Evolutionary conservation across 2,329 filamentous ascomycete species (phyloP), one percentile per base, ranked within the genome.

Genomic region (Cadophora luteo-olivacea): DNA sequence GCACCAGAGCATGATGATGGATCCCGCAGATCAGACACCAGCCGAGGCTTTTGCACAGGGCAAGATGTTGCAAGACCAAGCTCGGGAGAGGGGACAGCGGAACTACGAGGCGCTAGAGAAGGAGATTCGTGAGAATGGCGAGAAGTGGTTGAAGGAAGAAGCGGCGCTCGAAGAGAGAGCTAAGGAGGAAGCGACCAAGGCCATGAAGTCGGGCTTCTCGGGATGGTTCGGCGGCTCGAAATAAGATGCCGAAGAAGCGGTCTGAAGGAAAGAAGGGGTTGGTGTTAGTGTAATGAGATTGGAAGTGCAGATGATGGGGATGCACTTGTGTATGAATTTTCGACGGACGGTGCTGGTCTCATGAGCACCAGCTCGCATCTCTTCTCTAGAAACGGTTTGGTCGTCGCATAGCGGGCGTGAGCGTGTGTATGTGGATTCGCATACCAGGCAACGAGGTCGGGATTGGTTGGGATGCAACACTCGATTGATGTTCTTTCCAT

Each of bases 21-120:
- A 78, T 64, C 76, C 76, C 1, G 69, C 69, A 61, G 91, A 94
- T 78, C 85, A 88, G 71, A 89, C 86, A 74, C 86, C 92, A 0
- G 85, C 86, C 1, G 93, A 97, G 78, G 93, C 92, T 14, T 88
- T 96, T 70, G 90, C 92, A 2, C 90, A 97, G 80, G 96, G 95
- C 75, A 99, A 98, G 87, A 97, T 98, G 93, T 84, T 97, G 73
- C 94, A 94, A 81, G 96, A 99, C 78, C 90, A 97, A 80, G 94
- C 96, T 62, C 90, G 96, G 61, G 96, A 99, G 82, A 88, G 94
- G 61, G 96, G 96, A 41, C 92, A 94, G 82, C 91, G 91, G 79
- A 92, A 94, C 81, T 99, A 98, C 81, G 89, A 97, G 83, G 82
- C 90, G 74, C 86, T 98, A 70, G 95, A 98, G 81, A 91, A 90